These are phyloP conservation scores for Russula sp. DNA, from an alignment of 768 basidiomycete species.

Conservation along the genomic window DNA sequence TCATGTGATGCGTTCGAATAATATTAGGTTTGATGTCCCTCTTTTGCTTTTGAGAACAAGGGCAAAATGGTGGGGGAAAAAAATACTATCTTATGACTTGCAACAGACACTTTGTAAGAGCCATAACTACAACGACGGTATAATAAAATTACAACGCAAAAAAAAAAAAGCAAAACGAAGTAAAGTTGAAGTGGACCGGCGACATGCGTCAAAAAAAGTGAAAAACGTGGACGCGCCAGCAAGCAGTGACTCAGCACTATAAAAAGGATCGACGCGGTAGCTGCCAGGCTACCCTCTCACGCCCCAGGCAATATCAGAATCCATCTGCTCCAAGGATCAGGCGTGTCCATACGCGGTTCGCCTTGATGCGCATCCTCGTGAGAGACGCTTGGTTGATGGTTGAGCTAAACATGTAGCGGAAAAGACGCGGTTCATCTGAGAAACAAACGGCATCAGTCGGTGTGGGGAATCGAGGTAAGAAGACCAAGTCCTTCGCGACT, in stretches of 20 bases:
- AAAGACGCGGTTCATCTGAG: neutral
- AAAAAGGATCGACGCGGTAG: neutral
- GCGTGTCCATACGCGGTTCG: neutral
- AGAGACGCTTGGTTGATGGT: neutral
- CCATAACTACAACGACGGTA: no score
- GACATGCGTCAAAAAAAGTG: neutral
- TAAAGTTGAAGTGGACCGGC: neutral
- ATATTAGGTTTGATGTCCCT: no score
- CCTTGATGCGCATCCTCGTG: neutral
- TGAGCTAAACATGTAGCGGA: neutral
- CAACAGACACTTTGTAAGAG: neutral
- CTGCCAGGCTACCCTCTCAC: neutral
- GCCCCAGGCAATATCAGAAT: neutral
- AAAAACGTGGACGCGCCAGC: neutral
- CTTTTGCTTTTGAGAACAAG: no score
- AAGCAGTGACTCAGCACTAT: neutral
- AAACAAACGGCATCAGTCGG: neutral
- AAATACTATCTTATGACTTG: neutral
- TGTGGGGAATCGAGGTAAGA: neutral
- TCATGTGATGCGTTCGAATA: no score
- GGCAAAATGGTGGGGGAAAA: neutral
- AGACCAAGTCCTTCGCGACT: neutral
- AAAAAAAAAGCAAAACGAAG: neutral
- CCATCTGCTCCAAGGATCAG: constrained; percentile 7
- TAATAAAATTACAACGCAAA: neutral